phyloP scores from a whole-genome alignment of 495 filamentous ascomycete genomes.

The Penicillium flavigenum region DNA sequence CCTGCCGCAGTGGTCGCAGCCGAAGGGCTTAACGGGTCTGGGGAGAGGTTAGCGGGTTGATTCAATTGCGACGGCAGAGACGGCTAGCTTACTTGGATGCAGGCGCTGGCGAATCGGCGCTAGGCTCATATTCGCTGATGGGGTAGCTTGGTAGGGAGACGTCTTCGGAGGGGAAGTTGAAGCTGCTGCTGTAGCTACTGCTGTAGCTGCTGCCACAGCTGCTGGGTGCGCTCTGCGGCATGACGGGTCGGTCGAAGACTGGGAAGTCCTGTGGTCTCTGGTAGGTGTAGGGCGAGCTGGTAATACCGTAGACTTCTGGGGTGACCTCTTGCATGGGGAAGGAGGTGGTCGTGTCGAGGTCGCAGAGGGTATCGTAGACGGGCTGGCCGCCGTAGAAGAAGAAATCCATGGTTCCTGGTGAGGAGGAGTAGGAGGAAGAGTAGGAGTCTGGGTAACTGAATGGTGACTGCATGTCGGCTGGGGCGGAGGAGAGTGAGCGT shows the following conservation, averaged over 20 bases:
- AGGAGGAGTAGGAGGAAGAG: constrained; percentile 31
- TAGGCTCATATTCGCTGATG: constrained; percentile 14
- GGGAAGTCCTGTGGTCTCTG: constrained; percentile 13
- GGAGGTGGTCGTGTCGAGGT: constrained; percentile 22
- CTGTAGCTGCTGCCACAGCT: constrained; percentile 23
- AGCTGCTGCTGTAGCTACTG: constrained; percentile 13
- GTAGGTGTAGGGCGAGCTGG: constrained; percentile 29
- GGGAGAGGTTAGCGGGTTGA: constrained; percentile 2
- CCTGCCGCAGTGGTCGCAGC: constrained; percentile 45
- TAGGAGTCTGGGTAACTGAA: constrained; percentile 29
- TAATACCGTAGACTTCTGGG: constrained; percentile 26
- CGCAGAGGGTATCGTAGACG: constrained; percentile 25
- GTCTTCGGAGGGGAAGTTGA: constrained; percentile 21
- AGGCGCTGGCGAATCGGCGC: constrained; percentile 24
- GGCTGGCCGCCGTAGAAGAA: constrained; percentile 29
- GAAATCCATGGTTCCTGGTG: constrained; percentile 31
- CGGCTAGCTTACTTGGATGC: constrained; percentile 26
- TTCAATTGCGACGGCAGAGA: not conserved
- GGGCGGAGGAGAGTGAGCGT: constrained; percentile 4
- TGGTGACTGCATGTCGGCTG: constrained; percentile 28
- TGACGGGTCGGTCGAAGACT: constrained; percentile 16
- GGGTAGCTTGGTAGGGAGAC: constrained; percentile 24
- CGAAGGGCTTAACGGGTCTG: constrained; percentile 43
- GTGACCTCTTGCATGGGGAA: constrained; percentile 23
- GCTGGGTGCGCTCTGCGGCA: constrained; percentile 24